Base-by-base conservation (phyloP, 352 stramenopile genomes). In the Phytophthora meadii region DNA sequence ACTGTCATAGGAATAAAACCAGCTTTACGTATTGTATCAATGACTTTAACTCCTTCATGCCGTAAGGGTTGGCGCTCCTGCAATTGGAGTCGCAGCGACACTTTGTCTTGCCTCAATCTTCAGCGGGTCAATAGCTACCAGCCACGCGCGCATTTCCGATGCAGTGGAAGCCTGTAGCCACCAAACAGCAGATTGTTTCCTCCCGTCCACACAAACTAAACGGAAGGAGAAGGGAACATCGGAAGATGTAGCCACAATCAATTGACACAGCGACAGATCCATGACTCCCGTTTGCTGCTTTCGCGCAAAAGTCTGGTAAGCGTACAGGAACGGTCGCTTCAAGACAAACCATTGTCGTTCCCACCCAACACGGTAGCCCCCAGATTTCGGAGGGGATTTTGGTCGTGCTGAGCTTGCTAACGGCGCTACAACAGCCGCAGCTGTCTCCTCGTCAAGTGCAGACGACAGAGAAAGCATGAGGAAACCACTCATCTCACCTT, bases 271-370 rank as follows among this genome's bases (percentile, higher is more conserved):
- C 3, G 79, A 89, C 12, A 93, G 69, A 70, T 94, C 87, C 55
- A 94, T 74, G 12, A 93, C 81, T 22, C 87, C 82, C 2, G 84
- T 77, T 42, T 89, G 72, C 11, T 88, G 76, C 40, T 92, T 88
- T 14, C 76, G 69, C 0, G 82, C 81, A 34, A 92, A 90, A 50
- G 67, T 87, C 63, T 87, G 79, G 70, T 92, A 94, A 1, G 62
- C 70, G 55, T 92, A 93, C 28, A 95, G 65, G 54, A 95, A 93
- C 22, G 87, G 87, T 1, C 79, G 74, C 49, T 91, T 89, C 44
- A 95, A 63, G 24, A 95, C 87, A 40, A 95, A 92, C 87, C 84
- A 95, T 32, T 87, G 83, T 0, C 87, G 72, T 24, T 93, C 75
- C 82, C 87, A 95, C 6, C 49, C 61, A 7, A 19, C 15, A 17